Base-by-base conservation (phyloP, 805 yeast genomes). In the Candida ascalaphidarum region DNA sequence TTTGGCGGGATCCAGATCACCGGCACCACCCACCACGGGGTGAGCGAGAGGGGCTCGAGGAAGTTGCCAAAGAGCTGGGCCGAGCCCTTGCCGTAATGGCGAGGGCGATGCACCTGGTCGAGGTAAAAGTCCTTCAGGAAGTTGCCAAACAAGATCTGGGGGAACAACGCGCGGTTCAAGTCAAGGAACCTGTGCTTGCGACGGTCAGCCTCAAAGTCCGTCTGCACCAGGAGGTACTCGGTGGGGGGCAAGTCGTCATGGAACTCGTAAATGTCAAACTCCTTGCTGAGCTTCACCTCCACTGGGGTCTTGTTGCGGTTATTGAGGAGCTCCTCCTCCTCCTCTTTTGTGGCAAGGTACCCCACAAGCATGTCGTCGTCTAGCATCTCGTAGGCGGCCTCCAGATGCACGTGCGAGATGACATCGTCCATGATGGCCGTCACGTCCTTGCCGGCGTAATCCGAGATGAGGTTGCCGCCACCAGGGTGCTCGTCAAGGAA, bases 71-170 rank as follows among this genome's bases (percentile, higher is more conserved):
- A 92, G 30, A 92, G 53, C 5, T 88, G 96, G 9, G 98, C 98
- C 3, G 96, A 84, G 8, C 96, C 96, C 51, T 86, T 78, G 40
- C 97, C 97, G 51, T 88, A 92, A 56, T 92, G 98, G 52, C 98
- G 78, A 30, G 98, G 98, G 58, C 96, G 77, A 56, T 92, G 98
- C 23, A 92, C 92, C 58, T 92, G 96, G 51, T 86, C 95, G 48
- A 92, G 66, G 55, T 92, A 92, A 48, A 92, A 89, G 23, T 84
- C 94, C 51, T 83, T 89, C 23, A 81, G 50, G 66, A 86, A 92
- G 20, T 71, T 68, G 23, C 86, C 76, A 35, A 71, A 65, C 31
- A 85, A 58, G 25, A 92, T 83, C 62, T 92, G 98, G 55, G 73
- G 48, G 23, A 92, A 59, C 43, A 92, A 64, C 2, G 98, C 94